Percentiles rank a stretch among this genome's conserved stretches.
phyloP scores from a whole-genome alignment of 2,329 filamentous ascomycete genomes.

The Botrytis tulipae region DNA sequence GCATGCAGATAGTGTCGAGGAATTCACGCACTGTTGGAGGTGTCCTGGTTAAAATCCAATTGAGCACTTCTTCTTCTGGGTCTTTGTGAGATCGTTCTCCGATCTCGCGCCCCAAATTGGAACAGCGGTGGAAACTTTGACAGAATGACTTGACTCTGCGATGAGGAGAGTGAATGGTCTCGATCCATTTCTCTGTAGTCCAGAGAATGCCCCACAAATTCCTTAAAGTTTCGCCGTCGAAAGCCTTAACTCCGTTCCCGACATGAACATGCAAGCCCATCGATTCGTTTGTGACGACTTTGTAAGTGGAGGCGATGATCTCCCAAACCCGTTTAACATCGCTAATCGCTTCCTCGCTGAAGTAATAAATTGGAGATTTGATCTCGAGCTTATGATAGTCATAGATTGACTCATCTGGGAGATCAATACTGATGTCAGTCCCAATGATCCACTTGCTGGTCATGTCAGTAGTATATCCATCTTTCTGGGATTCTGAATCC shows the following conservation, averaged over 20 bases:
- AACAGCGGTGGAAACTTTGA: not conserved
- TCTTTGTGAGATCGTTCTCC: not conserved
- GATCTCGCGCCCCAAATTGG: not conserved
- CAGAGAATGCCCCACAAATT: constrained; percentile 34
- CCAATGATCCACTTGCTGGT: constrained; percentile 10
- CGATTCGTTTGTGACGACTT: constrained; percentile 29
- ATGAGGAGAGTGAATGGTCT: constrained; percentile 31
- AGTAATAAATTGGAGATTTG: constrained; percentile 16
- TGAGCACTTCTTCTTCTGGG: not conserved
- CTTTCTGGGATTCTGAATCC: not conserved
- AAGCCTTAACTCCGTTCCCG: constrained; percentile 34
- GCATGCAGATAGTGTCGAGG: not conserved
- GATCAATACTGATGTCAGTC: not conserved
- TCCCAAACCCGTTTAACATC: not conserved
- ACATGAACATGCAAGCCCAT: constrained; percentile 39
- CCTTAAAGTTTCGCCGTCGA: constrained; percentile 31
- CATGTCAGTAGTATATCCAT: not conserved
- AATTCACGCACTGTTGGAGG: not conserved
- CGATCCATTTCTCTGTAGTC: constrained; percentile 36
- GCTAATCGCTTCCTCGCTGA: not conserved
- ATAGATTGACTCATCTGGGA: not conserved
- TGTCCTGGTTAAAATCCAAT: not conserved
- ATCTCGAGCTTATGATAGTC: constrained; percentile 11
- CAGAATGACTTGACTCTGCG: constrained; percentile 9
- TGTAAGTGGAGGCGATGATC: constrained; percentile 25